Evolutionary conservation across 805 yeast species (phyloP).

Genomic region (Nakazawaea ernobii): DNA sequence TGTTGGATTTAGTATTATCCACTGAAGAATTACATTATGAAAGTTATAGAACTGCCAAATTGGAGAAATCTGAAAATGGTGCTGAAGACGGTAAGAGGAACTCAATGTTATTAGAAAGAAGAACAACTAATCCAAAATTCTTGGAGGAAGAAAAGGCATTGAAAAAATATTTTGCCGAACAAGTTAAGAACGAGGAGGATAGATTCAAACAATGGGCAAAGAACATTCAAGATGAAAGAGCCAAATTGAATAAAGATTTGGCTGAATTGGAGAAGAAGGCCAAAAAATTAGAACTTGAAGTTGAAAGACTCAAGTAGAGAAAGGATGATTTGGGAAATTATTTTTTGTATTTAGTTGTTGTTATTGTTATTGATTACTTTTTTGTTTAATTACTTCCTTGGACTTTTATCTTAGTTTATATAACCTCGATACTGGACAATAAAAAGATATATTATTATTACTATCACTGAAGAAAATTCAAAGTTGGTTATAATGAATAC

Average conservation of each 20-base stretch:
- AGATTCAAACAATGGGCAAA: slow-evolving; percentile 99
- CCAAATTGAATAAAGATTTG: slow-evolving; percentile 87
- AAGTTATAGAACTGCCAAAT: slow-evolving; percentile 66
- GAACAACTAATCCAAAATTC: slow-evolving; percentile 77
- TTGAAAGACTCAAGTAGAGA: slow-evolving; percentile 29
- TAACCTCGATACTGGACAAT: neutral
- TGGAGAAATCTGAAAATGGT: slow-evolving; percentile 41
- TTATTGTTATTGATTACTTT: neutral
- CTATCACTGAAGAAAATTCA: no score
- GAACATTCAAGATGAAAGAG: slow-evolving; percentile 91
- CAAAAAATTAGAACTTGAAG: slow-evolving; percentile 70
- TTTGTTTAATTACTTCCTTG: no score
- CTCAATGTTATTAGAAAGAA: slow-evolving; percentile 36
- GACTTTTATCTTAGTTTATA: no score
- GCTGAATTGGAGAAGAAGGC: slow-evolving; percentile 81
- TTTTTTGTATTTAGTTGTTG: neutral
- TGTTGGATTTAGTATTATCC: slow-evolving; percentile 74
- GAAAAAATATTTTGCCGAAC: slow-evolving; percentile 93
- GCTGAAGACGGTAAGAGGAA: slow-evolving; percentile 20
- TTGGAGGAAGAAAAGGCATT: slow-evolving; percentile 94
- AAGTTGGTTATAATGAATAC: no score
- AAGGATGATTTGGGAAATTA: neutral
- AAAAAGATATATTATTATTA: no score
- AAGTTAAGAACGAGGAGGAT: slow-evolving; percentile 93
- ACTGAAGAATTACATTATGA: slow-evolving; percentile 82